phyloP scores from a whole-genome alignment of 2,329 filamentous ascomycete species.

The Talaromyces sp. region DNA sequence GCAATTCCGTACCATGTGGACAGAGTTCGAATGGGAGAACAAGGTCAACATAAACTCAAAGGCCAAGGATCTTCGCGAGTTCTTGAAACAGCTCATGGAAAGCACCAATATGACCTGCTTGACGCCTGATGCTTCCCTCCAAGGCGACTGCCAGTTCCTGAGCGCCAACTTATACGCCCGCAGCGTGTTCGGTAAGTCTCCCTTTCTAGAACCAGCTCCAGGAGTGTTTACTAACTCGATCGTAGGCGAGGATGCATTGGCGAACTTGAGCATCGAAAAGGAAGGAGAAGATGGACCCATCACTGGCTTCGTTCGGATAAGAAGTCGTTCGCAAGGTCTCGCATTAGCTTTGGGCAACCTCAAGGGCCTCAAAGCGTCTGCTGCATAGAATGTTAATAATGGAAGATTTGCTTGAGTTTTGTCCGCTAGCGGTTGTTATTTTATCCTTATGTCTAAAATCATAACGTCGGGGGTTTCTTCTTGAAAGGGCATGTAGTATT shows the following conservation, averaged over 20 bases:
- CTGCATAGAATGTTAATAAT: constrained; percentile 32
- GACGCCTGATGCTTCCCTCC: constrained; percentile 91
- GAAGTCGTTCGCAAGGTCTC: constrained; percentile 91
- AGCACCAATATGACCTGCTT: constrained; percentile 98
- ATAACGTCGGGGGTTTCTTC: background rate
- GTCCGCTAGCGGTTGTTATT: constrained; percentile 15
- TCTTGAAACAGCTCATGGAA: constrained; percentile 91
- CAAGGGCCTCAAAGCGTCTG: constrained; percentile 81
- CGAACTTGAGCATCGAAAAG: constrained; percentile 96
- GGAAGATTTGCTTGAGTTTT: constrained; percentile 25
- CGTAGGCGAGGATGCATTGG: constrained; percentile 92
- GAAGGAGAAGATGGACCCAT: constrained; percentile 93
- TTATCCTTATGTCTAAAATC: constrained; percentile 4
- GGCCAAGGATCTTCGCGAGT: constrained; percentile 84
- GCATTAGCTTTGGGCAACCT: constrained; percentile 89
- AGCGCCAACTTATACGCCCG: constrained; percentile 95
- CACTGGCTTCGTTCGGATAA: constrained; percentile 95
- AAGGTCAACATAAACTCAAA: constrained; percentile 99
- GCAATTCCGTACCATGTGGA: constrained; percentile 99
- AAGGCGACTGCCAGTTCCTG: constrained; percentile 96
- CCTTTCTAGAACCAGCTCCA: constrained; percentile 5
- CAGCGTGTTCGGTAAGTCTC: constrained; percentile 89
- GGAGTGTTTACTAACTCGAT: background rate
- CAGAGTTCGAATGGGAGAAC: constrained; percentile 99
- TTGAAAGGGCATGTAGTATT: constrained; percentile 12